These are phyloP conservation scores for Millerozyma miso DNA, from an alignment of 805 yeast genomes.

Conservation along the genomic window DNA sequence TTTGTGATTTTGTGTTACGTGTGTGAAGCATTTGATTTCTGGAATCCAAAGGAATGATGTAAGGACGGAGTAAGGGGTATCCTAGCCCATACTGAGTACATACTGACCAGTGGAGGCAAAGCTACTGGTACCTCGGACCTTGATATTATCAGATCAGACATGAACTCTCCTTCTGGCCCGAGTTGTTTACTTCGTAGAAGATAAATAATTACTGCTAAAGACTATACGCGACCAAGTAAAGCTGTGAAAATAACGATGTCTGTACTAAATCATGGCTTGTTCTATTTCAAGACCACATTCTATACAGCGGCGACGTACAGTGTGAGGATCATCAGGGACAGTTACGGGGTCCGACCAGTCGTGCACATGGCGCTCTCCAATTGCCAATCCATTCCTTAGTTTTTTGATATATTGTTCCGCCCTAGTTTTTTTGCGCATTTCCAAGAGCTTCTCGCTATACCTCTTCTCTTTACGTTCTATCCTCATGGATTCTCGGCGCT, in stretches of 20 bases:
- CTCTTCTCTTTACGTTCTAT: conserved; percentile 71
- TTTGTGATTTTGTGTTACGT: not conserved
- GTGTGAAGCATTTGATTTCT: too few species aligned
- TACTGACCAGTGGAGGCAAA: too few species aligned
- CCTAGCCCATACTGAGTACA: too few species aligned
- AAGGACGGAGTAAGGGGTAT: too few species aligned
- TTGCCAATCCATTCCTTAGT: conserved; percentile 51
- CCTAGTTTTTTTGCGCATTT: conserved; percentile 87
- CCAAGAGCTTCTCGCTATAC: conserved; percentile 71
- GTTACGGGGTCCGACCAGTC: conserved; percentile 61
- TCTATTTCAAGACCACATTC: conserved; percentile 84
- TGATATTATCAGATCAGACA: too few species aligned
- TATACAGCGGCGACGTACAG: conserved; percentile 58
- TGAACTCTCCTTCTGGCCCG: too few species aligned
- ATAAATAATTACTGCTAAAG: too few species aligned
- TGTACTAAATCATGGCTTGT: conserved; percentile 50
- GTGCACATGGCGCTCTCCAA: conserved; percentile 65
- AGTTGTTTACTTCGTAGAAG: too few species aligned
- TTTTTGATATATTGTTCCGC: conserved; percentile 84
- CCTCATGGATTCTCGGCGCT: conserved; percentile 69
- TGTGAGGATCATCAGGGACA: conserved; percentile 34
- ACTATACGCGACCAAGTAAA: too few species aligned
- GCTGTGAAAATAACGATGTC: not conserved
- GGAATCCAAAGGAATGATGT: too few species aligned
- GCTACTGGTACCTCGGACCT: too few species aligned